These are phyloP conservation scores for Hanseniaspora singularis DNA, from an alignment of 805 yeast species.

Conservation along the genomic window DNA sequence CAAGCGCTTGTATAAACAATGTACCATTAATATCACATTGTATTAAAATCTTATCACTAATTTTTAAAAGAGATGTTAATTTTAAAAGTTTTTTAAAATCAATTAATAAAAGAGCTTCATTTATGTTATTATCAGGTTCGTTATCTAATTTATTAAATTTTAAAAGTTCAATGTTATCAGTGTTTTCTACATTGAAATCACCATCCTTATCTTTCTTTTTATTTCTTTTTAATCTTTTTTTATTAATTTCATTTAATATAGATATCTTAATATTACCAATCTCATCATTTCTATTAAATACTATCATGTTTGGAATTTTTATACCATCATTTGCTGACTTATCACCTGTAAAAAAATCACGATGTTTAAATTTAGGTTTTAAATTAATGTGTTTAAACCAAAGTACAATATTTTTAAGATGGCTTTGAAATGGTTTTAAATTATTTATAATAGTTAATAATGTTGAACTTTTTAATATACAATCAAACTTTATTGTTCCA, in stretches of 20 bases:
- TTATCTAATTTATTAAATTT: slow-evolving; percentile 1
- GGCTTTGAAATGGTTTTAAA: slow-evolving; percentile 13
- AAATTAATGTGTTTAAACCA: slow-evolving; percentile 13
- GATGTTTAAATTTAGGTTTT: slow-evolving; percentile 12
- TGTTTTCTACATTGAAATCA: background rate
- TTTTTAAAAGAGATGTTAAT: slow-evolving; percentile 9
- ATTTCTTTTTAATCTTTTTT: background rate
- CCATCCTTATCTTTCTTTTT: slow-evolving; percentile 1
- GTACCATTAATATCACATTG: slow-evolving; percentile 12
- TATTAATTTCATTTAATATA: slow-evolving; percentile 7
- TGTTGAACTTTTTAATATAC: slow-evolving; percentile 10
- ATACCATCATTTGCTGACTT: background rate
- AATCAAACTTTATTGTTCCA: slow-evolving; percentile 5
- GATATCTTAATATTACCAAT: slow-evolving; percentile 14
- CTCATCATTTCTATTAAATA: slow-evolving; percentile 13
- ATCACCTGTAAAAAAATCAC: slow-evolving; percentile 12
- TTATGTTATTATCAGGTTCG: background rate
- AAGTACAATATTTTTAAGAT: slow-evolving; percentile 6
- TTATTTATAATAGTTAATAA: slow-evolving; percentile 4
- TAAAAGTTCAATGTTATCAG: slow-evolving; percentile 10
- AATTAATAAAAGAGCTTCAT: slow-evolving; percentile 9
- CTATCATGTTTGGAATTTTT: slow-evolving; percentile 10
- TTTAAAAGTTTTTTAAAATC: slow-evolving; percentile 12
- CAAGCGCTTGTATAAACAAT: slow-evolving; percentile 10
- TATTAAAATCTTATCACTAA: slow-evolving; percentile 11